Evolutionary conservation across 1,139 yeast species (phyloP).

Genomic region (Candida labiduridarum): DNA sequence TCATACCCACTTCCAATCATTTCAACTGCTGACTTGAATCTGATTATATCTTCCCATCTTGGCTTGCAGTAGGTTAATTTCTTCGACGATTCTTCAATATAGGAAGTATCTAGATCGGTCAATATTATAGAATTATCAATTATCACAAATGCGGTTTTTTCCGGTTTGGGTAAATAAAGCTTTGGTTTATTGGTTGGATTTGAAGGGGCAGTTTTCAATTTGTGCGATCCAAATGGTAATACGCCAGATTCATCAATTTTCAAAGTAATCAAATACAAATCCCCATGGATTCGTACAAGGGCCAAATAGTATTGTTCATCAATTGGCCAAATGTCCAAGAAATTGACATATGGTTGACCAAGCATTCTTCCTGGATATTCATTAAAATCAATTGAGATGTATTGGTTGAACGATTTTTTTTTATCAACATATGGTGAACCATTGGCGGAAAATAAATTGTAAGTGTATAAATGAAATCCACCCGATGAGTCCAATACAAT

Average conservation of each 20-base stretch:
- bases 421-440: slow-evolving; percentile 32
- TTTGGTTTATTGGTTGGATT: slow-evolving; percentile 44
- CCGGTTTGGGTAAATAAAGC: slow-evolving; percentile 62
- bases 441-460: slow-evolving; percentile 34
- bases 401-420: slow-evolving; percentile 30
- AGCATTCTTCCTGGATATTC: slow-evolving; percentile 39
- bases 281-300: slow-evolving; percentile 32
- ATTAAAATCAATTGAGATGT: slow-evolving; percentile 38
- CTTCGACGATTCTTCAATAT: slow-evolving; percentile 20
- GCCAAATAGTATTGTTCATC: slow-evolving; percentile 39
- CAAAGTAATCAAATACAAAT: slow-evolving; percentile 56
- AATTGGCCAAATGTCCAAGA: slow-evolving; percentile 59
- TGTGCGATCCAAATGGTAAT: slow-evolving; percentile 63
- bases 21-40: slow-evolving; percentile 53
- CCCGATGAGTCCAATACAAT: slow-evolving; percentile 52
- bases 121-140: slow-evolving; percentile 64
- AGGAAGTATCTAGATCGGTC: slow-evolving; percentile 56
- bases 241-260: slow-evolving; percentile 56
- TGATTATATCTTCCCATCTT: slow-evolving; percentile 79
- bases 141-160: slow-evolving; percentile 63
- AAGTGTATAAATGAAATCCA: slow-evolving; percentile 34
- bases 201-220: slow-evolving; percentile 25
- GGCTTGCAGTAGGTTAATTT: slow-evolving; percentile 42
- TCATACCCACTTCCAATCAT: slow-evolving; percentile 68
- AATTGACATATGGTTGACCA: slow-evolving; percentile 31